Percentiles rank a stretch among this genome's conserved stretches.
Evolutionary conservation across 2,329 filamentous ascomycete genomes (phyloP).

Genomic region (Diaporthe eres): DNA sequence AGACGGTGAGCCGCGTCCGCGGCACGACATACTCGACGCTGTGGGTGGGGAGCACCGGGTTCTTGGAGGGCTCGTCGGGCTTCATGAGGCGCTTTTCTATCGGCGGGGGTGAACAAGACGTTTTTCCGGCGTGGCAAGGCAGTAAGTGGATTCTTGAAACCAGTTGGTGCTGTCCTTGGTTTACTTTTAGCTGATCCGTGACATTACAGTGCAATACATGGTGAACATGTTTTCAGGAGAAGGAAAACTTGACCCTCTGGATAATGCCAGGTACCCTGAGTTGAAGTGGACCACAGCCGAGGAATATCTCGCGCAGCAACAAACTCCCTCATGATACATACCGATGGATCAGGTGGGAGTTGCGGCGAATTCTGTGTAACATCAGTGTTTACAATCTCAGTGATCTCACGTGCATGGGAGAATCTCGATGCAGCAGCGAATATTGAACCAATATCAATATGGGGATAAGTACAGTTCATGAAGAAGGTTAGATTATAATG

Average conservation of each 20-base stretch:
- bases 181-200: neutral
- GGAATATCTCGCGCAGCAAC: conserved; percentile 26
- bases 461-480: neutral
- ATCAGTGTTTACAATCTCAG: neutral
- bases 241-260: conserved; percentile 41
- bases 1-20: conserved; percentile 18
- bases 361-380: neutral
- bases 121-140: conserved; percentile 44
- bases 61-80: conserved; percentile 35
- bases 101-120: conserved; percentile 38
- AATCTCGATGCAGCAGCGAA: neutral
- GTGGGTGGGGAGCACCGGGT: conserved; percentile 42
- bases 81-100: conserved; percentile 39
- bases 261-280: conserved; percentile 43
- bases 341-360: too few relatives aligned
- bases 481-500: neutral
- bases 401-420: neutral
- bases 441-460: too few relatives aligned
- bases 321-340: neutral
- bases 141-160: conserved; percentile 6
- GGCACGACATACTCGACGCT: conserved; percentile 30
- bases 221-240: conserved; percentile 42
- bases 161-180: too few relatives aligned
- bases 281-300: conserved; percentile 42
- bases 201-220: conserved; percentile 41